Conservation (phyloP, 2,329 filamentous ascomycete species). For the Herpotrichia juniperi region DNA sequence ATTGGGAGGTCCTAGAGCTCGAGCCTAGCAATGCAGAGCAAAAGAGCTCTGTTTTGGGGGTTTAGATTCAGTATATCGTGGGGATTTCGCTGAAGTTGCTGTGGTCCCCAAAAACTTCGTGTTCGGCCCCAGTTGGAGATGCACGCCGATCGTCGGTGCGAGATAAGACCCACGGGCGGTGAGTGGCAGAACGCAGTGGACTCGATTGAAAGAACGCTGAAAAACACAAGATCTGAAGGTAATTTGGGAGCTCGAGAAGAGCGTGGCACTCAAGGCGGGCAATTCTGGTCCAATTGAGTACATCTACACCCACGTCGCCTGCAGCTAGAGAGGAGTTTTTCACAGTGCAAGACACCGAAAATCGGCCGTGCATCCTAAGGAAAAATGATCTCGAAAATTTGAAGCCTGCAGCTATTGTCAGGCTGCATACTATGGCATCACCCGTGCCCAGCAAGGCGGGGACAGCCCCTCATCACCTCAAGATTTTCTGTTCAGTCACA, state of each 20-base stretch:
- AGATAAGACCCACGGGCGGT: slow-evolving; percentile 33
- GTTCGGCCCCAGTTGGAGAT: slow-evolving; percentile 31
- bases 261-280: neutral
- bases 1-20: slow-evolving; percentile 40
- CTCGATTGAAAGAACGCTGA: neutral
- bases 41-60: slow-evolving; percentile 29
- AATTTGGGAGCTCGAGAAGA: neutral
- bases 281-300: neutral
- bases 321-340: slow-evolving; percentile 7
- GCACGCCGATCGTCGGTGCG: slow-evolving; percentile 32
- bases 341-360: slow-evolving; percentile 10
- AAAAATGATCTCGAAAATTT: slow-evolving; percentile 9
- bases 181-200: slow-evolving; percentile 1
- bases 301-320: neutral
- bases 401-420: slow-evolving; percentile 12
- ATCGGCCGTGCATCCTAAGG: slow-evolving; percentile 13
- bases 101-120: slow-evolving; percentile 29
- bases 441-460: slow-evolving; percentile 2
- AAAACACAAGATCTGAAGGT: neutral
- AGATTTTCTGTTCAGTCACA: slow-evolving; percentile 13
- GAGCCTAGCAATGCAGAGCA: slow-evolving; percentile 32
- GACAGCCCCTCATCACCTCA: neutral
- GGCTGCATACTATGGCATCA: slow-evolving; percentile 19
- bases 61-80: slow-evolving; percentile 22
- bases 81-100: slow-evolving; percentile 36